phyloP scores from a whole-genome alignment of 805 yeast genomes.

The Lachancea waltii region DNA sequence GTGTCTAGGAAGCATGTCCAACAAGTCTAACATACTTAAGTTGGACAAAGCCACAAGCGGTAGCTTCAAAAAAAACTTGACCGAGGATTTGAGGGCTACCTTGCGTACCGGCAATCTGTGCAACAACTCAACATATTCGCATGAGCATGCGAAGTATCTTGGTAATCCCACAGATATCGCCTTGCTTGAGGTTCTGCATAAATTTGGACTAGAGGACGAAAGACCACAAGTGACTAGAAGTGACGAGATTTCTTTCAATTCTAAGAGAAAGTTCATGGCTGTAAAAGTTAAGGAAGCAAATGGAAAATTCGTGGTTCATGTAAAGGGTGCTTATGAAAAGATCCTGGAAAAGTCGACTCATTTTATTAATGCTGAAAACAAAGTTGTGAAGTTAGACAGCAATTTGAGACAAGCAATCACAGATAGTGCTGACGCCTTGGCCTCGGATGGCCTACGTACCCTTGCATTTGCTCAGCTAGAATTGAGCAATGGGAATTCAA shows the following conservation, averaged over 20 bases:
- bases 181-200: conserved; percentile 62
- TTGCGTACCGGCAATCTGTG: conserved; percentile 66
- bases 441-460: conserved; percentile 80
- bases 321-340: conserved; percentile 88
- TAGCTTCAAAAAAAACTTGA: conserved; percentile 38
- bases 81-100: conserved; percentile 48
- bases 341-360: conserved; percentile 55
- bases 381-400: conserved; percentile 49
- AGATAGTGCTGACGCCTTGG: conserved; percentile 56
- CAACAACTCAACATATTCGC: conserved; percentile 65
- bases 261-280: conserved; percentile 87
- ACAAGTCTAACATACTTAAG: conserved; percentile 31
- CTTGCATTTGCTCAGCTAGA: conserved; percentile 65
- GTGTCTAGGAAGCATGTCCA: conserved; percentile 55
- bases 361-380: conserved; percentile 55
- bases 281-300: conserved; percentile 53
- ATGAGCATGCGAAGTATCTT: conserved; percentile 60
- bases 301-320: conserved; percentile 51
- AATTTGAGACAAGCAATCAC: conserved; percentile 42
- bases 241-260: conserved; percentile 78
- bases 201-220: conserved; percentile 65
- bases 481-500: conserved; percentile 28
- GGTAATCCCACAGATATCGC: conserved; percentile 98
- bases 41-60: conserved; percentile 43
- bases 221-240: conserved; percentile 53